phyloP scores from a whole-genome alignment of 1,139 yeast genomes.

The Geotrichum bryndzae region DNA sequence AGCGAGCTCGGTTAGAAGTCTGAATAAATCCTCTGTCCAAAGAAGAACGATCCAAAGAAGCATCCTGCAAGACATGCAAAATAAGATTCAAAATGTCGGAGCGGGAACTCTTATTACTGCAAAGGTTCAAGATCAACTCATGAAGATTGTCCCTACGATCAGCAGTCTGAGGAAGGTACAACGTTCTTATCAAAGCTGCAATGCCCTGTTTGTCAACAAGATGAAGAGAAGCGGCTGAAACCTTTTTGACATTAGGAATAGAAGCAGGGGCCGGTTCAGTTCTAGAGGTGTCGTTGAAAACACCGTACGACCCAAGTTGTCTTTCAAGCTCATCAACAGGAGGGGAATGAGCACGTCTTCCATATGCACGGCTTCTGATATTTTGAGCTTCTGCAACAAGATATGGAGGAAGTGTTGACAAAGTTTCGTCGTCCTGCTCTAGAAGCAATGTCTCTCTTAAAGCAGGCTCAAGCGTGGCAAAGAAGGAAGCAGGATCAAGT shows the following conservation, averaged over 20 bases:
- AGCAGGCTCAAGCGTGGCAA: constrained; percentile 36
- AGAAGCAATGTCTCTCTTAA: constrained; percentile 34
- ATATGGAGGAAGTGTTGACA: constrained; percentile 32
- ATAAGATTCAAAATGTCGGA: constrained; percentile 68
- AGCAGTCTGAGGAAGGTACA: constrained; percentile 69
- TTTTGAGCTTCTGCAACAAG: constrained; percentile 34
- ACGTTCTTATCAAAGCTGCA: constrained; percentile 61
- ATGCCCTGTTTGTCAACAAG: constrained; percentile 72
- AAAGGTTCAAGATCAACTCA: constrained; percentile 59
- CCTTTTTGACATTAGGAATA: constrained; percentile 18
- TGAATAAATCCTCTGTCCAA: constrained; percentile 62
- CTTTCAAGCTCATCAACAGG: constrained; percentile 11
- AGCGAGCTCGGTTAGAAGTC: constrained; percentile 37
- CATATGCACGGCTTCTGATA: constrained; percentile 26
- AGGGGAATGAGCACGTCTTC: constrained; percentile 15
- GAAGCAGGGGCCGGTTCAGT: constrained; percentile 1
- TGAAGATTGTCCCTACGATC: constrained; percentile 61
- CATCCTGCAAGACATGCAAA: constrained; percentile 68
- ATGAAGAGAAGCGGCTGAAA: constrained; percentile 40
- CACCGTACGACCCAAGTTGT: constrained; percentile 10
- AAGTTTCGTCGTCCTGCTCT: constrained; percentile 35
- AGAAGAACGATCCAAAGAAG: constrained; percentile 53
- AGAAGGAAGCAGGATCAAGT: constrained; percentile 30
- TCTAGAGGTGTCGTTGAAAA: constrained; percentile 1
- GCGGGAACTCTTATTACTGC: constrained; percentile 73